Evolutionary conservation across 2,329 filamentous ascomycete genomes (phyloP).

Genomic region (Alternaria dauci): DNA sequence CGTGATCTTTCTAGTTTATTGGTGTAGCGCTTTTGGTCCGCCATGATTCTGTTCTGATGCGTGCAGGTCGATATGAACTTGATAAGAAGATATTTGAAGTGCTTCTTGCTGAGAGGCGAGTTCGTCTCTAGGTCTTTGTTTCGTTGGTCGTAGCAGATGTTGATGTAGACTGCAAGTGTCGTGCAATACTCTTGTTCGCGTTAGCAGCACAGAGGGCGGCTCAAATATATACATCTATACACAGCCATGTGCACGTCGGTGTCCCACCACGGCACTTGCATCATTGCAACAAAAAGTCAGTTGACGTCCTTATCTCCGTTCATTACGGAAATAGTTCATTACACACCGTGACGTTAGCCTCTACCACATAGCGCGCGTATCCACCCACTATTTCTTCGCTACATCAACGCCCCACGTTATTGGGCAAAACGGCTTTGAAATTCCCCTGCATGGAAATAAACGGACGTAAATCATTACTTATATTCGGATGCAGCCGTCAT

Average conservation of each 20-base stretch:
- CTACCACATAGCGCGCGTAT: not conserved
- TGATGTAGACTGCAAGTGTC: not conserved
- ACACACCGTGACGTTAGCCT: not conserved
- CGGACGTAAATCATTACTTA: not conserved
- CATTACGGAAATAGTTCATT: too few relatives aligned
- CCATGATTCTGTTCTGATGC: slow-evolving; percentile 19
- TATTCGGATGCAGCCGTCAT: slow-evolving; percentile 3
- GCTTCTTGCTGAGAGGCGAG: not conserved
- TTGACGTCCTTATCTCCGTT: not conserved
- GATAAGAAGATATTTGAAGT: not conserved
- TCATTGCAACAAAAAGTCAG: not conserved
- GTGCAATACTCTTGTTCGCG: not conserved
- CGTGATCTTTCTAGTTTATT: slow-evolving; percentile 58
- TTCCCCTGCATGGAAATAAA: slow-evolving; percentile 1
- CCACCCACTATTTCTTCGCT: not conserved
- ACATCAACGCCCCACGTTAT: not conserved
- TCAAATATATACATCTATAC: not conserved
- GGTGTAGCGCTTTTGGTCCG: slow-evolving; percentile 56
- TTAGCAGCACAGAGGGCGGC: not conserved
- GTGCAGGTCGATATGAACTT: not conserved
- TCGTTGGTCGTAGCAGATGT: not conserved
- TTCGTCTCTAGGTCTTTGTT: not conserved
- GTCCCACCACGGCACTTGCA: not conserved
- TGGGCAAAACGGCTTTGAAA: not conserved
- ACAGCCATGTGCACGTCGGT: not conserved